These are phyloP conservation scores for Monascus purpureus DNA, from an alignment of 495 filamentous ascomycete species.

Conservation along the genomic window DNA sequence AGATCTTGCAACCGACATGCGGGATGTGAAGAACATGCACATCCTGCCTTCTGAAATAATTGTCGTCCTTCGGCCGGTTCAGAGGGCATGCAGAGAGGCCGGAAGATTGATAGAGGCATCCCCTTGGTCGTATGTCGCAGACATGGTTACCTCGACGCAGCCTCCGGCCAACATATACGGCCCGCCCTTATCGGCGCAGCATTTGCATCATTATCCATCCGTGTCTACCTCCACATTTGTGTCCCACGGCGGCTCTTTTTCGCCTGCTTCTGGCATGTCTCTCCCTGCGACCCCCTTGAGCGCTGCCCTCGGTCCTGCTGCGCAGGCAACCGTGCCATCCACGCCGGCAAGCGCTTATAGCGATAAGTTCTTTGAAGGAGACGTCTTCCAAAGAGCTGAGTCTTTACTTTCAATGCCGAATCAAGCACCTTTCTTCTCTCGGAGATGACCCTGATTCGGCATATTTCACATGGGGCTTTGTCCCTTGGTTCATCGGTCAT, in stretches of 20 bases:
- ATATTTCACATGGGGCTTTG: too few relatives aligned
- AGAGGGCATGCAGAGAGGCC: slow-evolving; percentile 62
- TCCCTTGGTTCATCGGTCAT: too few relatives aligned
- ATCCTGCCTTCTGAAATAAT: slow-evolving; percentile 55
- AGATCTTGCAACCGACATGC: slow-evolving; percentile 57
- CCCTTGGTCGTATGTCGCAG: slow-evolving; percentile 51
- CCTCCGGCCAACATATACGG: slow-evolving; percentile 22
- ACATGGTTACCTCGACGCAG: slow-evolving; percentile 17
- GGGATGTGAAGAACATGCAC: slow-evolving; percentile 48
- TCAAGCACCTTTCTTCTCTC: slow-evolving; percentile 26
- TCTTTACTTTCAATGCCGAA: slow-evolving; percentile 46
- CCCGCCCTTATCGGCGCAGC: slow-evolving; percentile 22
- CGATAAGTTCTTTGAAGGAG: slow-evolving; percentile 49
- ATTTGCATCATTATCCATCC: slow-evolving; percentile 21
- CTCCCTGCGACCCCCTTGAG: slow-evolving; percentile 60
- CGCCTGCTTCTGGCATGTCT: slow-evolving; percentile 20
- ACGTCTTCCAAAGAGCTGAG: slow-evolving; percentile 65
- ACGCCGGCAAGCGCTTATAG: slow-evolving; percentile 58
- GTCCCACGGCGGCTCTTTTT: slow-evolving; percentile 12
- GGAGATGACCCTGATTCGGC: too few relatives aligned
- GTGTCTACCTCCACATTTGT: slow-evolving; percentile 15
- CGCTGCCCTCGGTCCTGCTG: slow-evolving; percentile 75
- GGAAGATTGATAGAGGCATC: slow-evolving; percentile 59
- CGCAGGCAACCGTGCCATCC: slow-evolving; percentile 75
- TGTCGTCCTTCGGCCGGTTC: slow-evolving; percentile 57